Evolutionary conservation across 257 asterid genomes (phyloP), one percentile per base, ranked within the genome.

Genomic region (Echium plantagineum): DNA sequence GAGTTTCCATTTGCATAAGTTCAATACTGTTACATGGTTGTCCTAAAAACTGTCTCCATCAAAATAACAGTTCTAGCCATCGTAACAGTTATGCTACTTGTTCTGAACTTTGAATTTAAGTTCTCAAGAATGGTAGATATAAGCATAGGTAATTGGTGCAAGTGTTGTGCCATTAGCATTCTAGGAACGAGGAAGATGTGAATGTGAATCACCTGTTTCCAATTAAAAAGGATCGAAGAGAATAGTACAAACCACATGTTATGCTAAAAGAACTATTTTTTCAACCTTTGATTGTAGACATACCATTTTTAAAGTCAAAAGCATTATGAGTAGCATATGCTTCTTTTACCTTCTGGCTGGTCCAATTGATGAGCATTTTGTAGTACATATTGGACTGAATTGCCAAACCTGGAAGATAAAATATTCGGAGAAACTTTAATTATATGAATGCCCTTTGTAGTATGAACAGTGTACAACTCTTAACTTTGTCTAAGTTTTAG

Each of bases 261-360:
- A 16, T 13, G 42, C 46, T 7, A 58, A 60, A 59, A 35, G 52
- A 26, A 52, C 46, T 56, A 63, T 53, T 54, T 56, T 66, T 53
- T 21, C 5, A 55, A 18, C 57, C 58, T 20, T 57, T 74, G 47
- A 65, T 60, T 5, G 26, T 22, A 24, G 17, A 21, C 19, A 56
- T 77, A 87, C 97, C 97, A 17, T 84, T 74, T 76, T 74, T 91
- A 81, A 85, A 91, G 73, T 88, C 94, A 58, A 91, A 88, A 54
- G 98, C 77, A 74, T 91, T 88, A 72, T 81, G 94, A 28, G 82
- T 80, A 56, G 88, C 75, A 62, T 80, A 84, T 66, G 90, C 71
- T 71, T 81, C 85, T 76, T 91, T 91, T 77, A 91, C 98, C 79
- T 91, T 91, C 76, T 91, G 91, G 84, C 98, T 91, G 67, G 95